Conservation (phyloP, 2,329 filamentous ascomycete species). For the Apiospora sp. region DNA sequence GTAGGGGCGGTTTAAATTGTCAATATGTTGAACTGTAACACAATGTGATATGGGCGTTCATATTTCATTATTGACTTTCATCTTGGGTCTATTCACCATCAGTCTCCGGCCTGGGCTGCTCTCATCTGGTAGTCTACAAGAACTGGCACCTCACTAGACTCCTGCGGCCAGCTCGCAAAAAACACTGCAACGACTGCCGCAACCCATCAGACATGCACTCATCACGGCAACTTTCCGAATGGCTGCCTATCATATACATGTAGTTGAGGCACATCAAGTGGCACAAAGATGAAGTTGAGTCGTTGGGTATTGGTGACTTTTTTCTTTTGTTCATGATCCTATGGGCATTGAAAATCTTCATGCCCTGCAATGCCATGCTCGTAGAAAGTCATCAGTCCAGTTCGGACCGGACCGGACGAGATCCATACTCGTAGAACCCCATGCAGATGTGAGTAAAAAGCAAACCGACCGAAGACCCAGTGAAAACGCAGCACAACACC, state of each 20-base stretch:
- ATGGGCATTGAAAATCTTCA: slow-evolving; percentile 22
- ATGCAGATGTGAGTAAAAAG: slow-evolving; percentile 41
- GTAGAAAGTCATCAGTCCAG: slow-evolving; percentile 25
- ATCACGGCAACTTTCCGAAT: neutral
- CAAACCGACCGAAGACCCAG: slow-evolving; percentile 41
- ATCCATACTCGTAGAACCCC: slow-evolving; percentile 34
- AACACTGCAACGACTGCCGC: neutral
- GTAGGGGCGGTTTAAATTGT: no score
- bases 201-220: slow-evolving; percentile 12
- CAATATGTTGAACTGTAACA: neutral
- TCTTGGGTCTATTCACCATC: slow-evolving; percentile 9
- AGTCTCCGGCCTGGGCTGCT: neutral
- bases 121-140: neutral
- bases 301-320: slow-evolving; percentile 25
- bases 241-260: slow-evolving; percentile 6
- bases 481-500: slow-evolving; percentile 38
- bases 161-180: neutral
- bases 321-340: slow-evolving; percentile 25
- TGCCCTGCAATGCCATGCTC: slow-evolving; percentile 23
- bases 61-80: slow-evolving; percentile 3
- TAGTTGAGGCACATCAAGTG: neutral
- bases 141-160: neutral
- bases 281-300: slow-evolving; percentile 5
- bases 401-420: slow-evolving; percentile 19
- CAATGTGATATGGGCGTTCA: neutral